A percentile compares a stretch with the other conserved stretches of the same genome.
phyloP scores from a whole-genome alignment of 106 monocot genomes.

The Narthecium ossifragum region DNA sequence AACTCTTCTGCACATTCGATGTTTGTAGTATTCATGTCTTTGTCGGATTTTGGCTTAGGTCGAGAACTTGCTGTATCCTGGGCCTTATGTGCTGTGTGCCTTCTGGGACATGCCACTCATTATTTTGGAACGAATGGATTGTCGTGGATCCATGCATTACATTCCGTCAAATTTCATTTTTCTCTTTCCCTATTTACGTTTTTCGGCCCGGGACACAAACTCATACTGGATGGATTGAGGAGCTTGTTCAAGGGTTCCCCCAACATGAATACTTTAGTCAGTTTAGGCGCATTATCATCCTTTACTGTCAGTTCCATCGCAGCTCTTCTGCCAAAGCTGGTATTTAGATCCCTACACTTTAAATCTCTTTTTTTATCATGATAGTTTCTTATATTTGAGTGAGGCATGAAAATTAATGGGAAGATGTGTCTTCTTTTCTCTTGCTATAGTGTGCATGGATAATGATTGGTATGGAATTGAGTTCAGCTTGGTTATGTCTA shows the following conservation, averaged over 20 bases:
- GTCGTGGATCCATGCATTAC: conserved; percentile 72
- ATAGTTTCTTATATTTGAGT: no score
- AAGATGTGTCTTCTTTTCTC: no score
- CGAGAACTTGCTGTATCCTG: conserved; percentile 95
- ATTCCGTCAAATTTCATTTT: conserved; percentile 81
- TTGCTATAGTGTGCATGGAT: no score
- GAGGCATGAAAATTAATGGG: no score
- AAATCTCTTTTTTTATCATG: no score
- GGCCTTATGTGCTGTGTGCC: conserved; percentile 95
- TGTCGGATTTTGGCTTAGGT: conserved; percentile 38
- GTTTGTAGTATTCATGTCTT: not conserved
- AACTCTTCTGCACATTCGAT: no score
- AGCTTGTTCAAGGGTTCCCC: conserved; percentile 75
- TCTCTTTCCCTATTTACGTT: conserved; percentile 87
- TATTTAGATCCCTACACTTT: no score
- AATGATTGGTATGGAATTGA: no score
- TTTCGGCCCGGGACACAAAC: conserved; percentile 83
- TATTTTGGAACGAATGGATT: conserved; percentile 53
- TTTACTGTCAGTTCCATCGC: conserved; percentile 92
- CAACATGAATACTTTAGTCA: conserved; percentile 99
- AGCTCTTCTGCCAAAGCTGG: conserved; percentile 78
- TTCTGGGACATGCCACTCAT: conserved; percentile 83
- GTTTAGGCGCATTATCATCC: conserved; percentile 94
- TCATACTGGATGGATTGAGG: conserved; percentile 78
- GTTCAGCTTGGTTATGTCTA: no score